Base-by-base conservation (phyloP, 75 land plant genomes). In the Cryptomeria japonica region DNA sequence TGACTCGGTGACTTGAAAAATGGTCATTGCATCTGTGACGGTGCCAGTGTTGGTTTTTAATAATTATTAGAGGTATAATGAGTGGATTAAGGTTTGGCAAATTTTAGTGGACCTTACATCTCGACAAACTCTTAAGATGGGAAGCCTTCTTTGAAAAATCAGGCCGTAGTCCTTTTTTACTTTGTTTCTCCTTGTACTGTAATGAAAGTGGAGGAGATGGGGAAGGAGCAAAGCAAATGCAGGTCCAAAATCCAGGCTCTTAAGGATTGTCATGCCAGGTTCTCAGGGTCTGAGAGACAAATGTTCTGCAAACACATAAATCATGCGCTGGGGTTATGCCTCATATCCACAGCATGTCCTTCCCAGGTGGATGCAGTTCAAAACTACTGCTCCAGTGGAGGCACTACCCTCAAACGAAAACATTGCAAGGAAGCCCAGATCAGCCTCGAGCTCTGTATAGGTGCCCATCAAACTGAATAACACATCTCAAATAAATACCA, bases 361-460 rank as follows among this genome's bases (percentile, higher is more conserved):
- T 84, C 85, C 12, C 36, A 84, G 56, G 85, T 37, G 11, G 85
- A 84, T n/a, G 51, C 85, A 12, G 85, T 84, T 46, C 34, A 84
- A 28, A 84, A 25, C 47, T 46, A 42, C 34, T 84, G 85, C 85
- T 84, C 85, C 47, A 47, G 36, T 84, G 85, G 9, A 12, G 85
- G 85, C 34, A 84, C 85, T 84, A 10, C 37, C 85, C 85, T 84
- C 85, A 84, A 84, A 84, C 85, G 55, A 53, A 42, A 49, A n/a
- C 85, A 84, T n/a, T 84, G 85, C 85, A 47, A 84, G n/a, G 85
- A 84, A 47, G 85, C 85, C 36, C 85, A 49, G 56, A 84, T 84
- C 37, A 49, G 22, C 0, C 85, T 84, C 36, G 55, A 84, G 56
- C 56, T 84, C 37, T 84, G 85, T 84, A 84, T 84, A n/a, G 49